These are phyloP conservation scores for Populus tomentosa DNA, from an alignment of 441 rosid species.

Conservation along the genomic window DNA sequence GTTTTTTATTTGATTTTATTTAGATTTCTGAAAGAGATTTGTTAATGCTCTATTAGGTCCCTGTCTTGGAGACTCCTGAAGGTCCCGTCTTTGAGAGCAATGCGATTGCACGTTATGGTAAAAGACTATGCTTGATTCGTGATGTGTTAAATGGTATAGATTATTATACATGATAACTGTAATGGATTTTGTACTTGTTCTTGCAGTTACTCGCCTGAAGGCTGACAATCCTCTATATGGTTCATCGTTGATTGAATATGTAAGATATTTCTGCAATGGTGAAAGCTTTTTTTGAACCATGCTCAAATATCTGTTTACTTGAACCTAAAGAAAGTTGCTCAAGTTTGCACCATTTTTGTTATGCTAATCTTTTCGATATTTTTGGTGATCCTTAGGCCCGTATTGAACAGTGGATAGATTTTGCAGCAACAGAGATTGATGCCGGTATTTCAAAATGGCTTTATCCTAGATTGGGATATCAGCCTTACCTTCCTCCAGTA, in stretches of 20 bases:
- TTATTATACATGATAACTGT: neutral
- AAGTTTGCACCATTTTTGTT: neutral
- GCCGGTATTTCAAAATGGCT: constrained; percentile 45
- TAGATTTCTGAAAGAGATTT: neutral
- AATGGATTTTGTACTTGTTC: neutral
- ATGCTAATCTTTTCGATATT: neutral
- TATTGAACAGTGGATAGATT: constrained; percentile 91
- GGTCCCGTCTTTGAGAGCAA: constrained; percentile 89
- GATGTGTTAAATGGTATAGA: neutral
- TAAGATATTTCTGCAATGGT: constrained; percentile 20
- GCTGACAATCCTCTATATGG: constrained; percentile 57
- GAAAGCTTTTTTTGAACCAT: neutral
- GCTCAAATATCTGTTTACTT: neutral
- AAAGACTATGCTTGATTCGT: neutral
- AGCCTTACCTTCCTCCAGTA: constrained; percentile 56
- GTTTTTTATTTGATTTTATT: neutral
- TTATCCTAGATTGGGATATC: constrained; percentile 51
- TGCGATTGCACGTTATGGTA: constrained; percentile 89
- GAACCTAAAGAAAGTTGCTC: neutral
- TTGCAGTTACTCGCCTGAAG: constrained; percentile 53
- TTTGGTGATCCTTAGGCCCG: constrained; percentile 44
- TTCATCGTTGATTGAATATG: constrained; percentile 58
- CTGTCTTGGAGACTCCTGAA: constrained; percentile 81
- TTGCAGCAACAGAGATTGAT: constrained; percentile 71
- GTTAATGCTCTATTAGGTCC: constrained; percentile 43